These are phyloP conservation scores for Scytalidium sp. DNA, from an alignment of 2,329 filamentous ascomycete species.

Conservation along the genomic window DNA sequence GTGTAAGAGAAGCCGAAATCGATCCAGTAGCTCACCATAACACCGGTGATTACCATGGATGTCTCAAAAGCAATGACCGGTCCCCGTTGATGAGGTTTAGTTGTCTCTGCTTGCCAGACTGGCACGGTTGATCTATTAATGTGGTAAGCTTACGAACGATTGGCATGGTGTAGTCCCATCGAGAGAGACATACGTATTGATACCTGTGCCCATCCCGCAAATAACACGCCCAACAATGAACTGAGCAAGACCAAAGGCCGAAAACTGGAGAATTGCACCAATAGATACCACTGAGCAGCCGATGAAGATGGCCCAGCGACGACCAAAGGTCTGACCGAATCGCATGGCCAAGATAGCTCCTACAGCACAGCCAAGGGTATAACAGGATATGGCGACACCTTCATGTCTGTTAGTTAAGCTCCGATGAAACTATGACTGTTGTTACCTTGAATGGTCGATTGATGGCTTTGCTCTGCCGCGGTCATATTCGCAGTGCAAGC, in stretches of 20 bases:
- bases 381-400: too few species aligned
- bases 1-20: slow-evolving; percentile 52
- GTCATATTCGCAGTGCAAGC: too few species aligned
- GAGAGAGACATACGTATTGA: too few species aligned
- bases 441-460: too few species aligned
- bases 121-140: slow-evolving; percentile 42
- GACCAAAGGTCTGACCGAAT: slow-evolving; percentile 51
- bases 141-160: too few species aligned
- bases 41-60: slow-evolving; percentile 48
- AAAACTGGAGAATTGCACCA: slow-evolving; percentile 43
- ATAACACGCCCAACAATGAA: slow-evolving; percentile 48
- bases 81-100: slow-evolving; percentile 9
- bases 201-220: slow-evolving; percentile 46
- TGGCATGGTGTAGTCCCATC: too few species aligned
- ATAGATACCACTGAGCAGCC: slow-evolving; percentile 52
- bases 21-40: slow-evolving; percentile 57
- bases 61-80: slow-evolving; percentile 25
- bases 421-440: too few species aligned
- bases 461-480: too few species aligned
- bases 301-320: slow-evolving; percentile 50
- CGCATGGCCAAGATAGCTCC: too few species aligned
- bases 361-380: too few species aligned
- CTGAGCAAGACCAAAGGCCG: slow-evolving; percentile 42
- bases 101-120: slow-evolving; percentile 10
- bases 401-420: too few species aligned